Percentiles rank a stretch among this genome's conserved stretches.
These are phyloP conservation scores for Corymbia citriodora DNA, from an alignment of 441 rosid species.

Conservation along the genomic window DNA sequence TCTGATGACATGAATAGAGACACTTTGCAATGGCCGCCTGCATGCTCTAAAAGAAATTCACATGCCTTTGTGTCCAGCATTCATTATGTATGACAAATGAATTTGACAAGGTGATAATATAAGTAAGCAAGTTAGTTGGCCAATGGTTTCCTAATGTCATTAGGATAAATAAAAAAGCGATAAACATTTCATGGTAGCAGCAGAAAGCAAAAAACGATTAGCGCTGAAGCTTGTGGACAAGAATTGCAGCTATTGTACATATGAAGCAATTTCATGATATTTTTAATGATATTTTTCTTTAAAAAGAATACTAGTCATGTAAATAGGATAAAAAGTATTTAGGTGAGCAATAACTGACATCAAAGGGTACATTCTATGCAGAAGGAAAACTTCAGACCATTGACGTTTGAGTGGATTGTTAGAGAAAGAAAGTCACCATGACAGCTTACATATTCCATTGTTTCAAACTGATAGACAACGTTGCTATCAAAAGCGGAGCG, in stretches of 20 bases:
- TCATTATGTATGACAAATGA: not conserved
- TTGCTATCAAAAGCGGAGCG: slow-evolving; percentile 86
- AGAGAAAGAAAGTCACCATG: not conserved
- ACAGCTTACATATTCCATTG: slow-evolving; percentile 85
- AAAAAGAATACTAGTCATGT: not conserved
- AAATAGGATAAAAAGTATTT: not conserved
- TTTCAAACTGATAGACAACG: slow-evolving; percentile 88
- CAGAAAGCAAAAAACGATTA: not conserved
- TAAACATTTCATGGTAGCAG: not conserved
- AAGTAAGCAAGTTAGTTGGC: not conserved
- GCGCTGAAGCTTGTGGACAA: not conserved
- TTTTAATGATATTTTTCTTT: not conserved
- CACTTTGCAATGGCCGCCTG: not conserved
- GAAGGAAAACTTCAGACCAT: not conserved
- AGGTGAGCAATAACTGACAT: not conserved
- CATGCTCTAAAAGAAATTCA: not conserved
- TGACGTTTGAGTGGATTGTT: not conserved
- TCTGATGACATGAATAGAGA: not conserved
- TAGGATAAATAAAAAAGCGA: not conserved
- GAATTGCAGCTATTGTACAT: not conserved
- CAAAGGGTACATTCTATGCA: not conserved
- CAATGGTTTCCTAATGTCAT: not conserved
- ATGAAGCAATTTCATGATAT: not conserved
- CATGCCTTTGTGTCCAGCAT: not conserved
- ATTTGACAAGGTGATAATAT: not conserved